phyloP scores from a whole-genome alignment of 1,139 yeast genomes.

The Hyphopichia khmerensis region DNA sequence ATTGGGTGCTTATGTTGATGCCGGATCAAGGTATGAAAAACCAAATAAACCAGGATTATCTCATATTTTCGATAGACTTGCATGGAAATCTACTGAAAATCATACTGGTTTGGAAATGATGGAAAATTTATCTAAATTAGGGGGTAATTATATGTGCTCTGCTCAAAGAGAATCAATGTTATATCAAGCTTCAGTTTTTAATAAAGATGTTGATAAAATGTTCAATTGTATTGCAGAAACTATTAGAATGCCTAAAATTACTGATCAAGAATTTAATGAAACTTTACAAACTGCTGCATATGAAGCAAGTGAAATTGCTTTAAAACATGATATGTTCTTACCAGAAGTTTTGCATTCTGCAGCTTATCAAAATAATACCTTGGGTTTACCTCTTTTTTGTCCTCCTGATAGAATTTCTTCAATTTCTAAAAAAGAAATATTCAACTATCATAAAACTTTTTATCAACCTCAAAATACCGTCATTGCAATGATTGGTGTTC shows the following conservation, averaged over 20 bases:
- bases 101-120: conserved; percentile 70
- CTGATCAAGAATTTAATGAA: conserved; percentile 70
- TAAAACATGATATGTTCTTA: conserved; percentile 80
- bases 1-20: conserved; percentile 83
- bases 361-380: conserved; percentile 69
- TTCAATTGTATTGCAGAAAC: conserved; percentile 79
- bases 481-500: conserved; percentile 85
- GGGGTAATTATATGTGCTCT: conserved; percentile 94
- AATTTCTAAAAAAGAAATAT: conserved; percentile 53
- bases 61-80: conserved; percentile 81
- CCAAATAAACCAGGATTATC: conserved; percentile 64
- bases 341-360: conserved; percentile 87
- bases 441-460: conserved; percentile 62
- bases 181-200: conserved; percentile 93
- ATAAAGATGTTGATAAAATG: conserved; percentile 82
- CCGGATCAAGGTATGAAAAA: conserved; percentile 83
- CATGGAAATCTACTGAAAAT: conserved; percentile 76
- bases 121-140: conserved; percentile 71
- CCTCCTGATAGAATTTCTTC: conserved; percentile 66
- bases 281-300: conserved; percentile 74
- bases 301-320: conserved; percentile 79
- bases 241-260: conserved; percentile 64
- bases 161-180: conserved; percentile 89
- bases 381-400: conserved; percentile 85
- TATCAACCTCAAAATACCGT: conserved; percentile 83